Evolutionary conservation across 2,329 filamentous ascomycete genomes (phyloP).

Genomic region (Ophiosphaerella herpotricha): DNA sequence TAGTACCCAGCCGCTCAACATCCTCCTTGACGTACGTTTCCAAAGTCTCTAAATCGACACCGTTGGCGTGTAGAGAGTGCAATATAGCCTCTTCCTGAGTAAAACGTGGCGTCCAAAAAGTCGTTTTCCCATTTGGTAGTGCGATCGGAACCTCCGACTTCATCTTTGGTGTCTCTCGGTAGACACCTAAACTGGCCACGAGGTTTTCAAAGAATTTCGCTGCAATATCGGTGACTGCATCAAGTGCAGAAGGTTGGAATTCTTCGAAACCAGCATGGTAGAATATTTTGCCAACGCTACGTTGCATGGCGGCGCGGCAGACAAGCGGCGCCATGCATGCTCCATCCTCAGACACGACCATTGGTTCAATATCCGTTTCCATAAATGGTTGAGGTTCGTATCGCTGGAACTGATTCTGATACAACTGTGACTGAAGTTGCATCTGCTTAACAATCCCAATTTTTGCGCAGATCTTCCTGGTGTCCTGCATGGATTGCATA

Average conservation of each 20-base stretch:
- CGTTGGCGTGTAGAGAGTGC: conserved; percentile 83
- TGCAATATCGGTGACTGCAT: conserved; percentile 86
- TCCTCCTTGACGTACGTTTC: conserved; percentile 92
- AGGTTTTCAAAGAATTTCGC: conserved; percentile 89
- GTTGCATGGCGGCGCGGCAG: conserved; percentile 81
- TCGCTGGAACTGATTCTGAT: conserved; percentile 97
- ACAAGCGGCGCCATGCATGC: conserved; percentile 84
- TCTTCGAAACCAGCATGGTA: conserved; percentile 98
- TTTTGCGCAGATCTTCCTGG: conserved; percentile 91
- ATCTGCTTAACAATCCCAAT: conserved; percentile 99
- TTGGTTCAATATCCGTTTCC: conserved; percentile 84
- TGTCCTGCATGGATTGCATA: conserved; percentile 94
- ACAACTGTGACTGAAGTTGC: conserved; percentile 97
- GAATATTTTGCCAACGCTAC: conserved; percentile 91
- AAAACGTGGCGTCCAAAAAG: conserved; percentile 68
- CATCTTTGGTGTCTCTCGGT: conserved; percentile 80
- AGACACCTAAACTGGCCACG: conserved; percentile 76
- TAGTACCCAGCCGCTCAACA: conserved; percentile 80
- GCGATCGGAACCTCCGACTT: conserved; percentile 52
- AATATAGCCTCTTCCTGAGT: conserved; percentile 84
- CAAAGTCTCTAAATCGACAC: conserved; percentile 77
- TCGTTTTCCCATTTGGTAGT: conserved; percentile 32
- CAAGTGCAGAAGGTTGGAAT: conserved; percentile 90
- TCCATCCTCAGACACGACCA: conserved; percentile 86
- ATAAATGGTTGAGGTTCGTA: conserved; percentile 88